A percentile compares a stretch with the other conserved stretches of the same genome.
Conservation (phyloP, 2,329 filamentous ascomycete species). For the Pseudocercospora macadamiae region DNA sequence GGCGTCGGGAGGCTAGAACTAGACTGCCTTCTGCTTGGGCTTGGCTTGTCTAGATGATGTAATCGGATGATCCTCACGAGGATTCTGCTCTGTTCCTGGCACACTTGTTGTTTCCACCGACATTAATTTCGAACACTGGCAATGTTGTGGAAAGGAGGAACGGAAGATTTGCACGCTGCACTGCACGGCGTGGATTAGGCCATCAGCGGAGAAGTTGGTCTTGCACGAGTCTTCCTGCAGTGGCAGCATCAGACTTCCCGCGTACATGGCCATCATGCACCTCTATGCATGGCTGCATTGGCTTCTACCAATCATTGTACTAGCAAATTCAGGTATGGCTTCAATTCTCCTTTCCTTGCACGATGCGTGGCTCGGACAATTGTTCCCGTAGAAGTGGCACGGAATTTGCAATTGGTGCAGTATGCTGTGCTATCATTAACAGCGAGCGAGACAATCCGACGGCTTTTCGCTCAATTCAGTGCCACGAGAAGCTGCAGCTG, state of each 20-base stretch:
- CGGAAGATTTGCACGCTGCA: neutral
- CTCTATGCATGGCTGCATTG: conserved; percentile 7
- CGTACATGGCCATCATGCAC: conserved; percentile 1
- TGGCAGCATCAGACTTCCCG: neutral
- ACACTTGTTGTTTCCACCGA: neutral
- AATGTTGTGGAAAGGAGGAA: neutral
- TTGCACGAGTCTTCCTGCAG: neutral
- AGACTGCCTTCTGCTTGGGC: too few relatives aligned
- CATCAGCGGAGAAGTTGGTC: neutral
- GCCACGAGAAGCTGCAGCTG: too few relatives aligned
- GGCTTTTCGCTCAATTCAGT: neutral
- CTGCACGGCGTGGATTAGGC: neutral
- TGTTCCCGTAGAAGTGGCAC: neutral
- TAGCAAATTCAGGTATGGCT: neutral
- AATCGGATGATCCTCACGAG: neutral
- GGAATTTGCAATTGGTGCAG: neutral
- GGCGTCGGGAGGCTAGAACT: neutral
- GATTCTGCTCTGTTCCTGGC: neutral
- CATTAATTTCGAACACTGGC: neutral
- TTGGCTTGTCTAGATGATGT: neutral
- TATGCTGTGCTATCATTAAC: neutral
- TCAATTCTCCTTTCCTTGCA: conserved; percentile 1
- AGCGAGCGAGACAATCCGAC: neutral
- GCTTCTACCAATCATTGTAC: conserved; percentile 3
- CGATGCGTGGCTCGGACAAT: neutral